Evolutionary conservation across 2,329 filamentous ascomycete genomes (phyloP).

Genomic region (Pseudogymnoascus sp.): DNA sequence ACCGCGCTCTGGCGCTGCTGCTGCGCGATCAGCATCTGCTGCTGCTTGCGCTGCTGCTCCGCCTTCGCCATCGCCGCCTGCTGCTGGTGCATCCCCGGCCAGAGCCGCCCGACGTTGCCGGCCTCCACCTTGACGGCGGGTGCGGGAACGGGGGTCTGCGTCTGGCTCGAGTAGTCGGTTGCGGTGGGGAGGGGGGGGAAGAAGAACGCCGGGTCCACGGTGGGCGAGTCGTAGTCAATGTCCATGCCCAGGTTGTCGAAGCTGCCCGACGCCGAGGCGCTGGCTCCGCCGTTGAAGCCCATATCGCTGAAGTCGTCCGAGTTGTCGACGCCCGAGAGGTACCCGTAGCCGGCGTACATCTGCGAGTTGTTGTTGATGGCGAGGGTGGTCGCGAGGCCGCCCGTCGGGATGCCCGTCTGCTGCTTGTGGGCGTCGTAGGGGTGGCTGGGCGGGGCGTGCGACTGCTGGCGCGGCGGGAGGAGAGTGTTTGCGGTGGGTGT

Average conservation of each 20-base stretch:
- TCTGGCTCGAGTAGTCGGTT: constrained; percentile 38
- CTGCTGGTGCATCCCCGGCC: constrained; percentile 89
- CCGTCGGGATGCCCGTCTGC: constrained; percentile 84
- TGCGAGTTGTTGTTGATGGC: constrained; percentile 56
- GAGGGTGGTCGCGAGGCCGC: constrained; percentile 71
- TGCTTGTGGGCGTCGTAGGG: constrained; percentile 94
- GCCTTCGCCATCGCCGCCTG: constrained; percentile 71
- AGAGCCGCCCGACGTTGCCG: constrained; percentile 63
- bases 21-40: constrained; percentile 53
- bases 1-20: constrained; percentile 44
- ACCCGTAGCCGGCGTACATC: constrained; percentile 37
- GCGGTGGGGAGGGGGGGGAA: constrained; percentile 37
- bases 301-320: constrained; percentile 65
- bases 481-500: constrained; percentile 44
- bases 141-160: constrained; percentile 36
- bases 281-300: constrained; percentile 41
- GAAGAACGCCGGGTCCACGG: constrained; percentile 55
- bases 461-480: constrained; percentile 47
- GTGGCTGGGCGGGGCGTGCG: constrained; percentile 75
- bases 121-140: constrained; percentile 42
- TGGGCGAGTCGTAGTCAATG: constrained; percentile 55
- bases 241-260: constrained; percentile 59
- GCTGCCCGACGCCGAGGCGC: constrained; percentile 42
- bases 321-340: constrained; percentile 45
- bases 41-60: constrained; percentile 59